These are phyloP conservation scores for Alternaria sp. DNA, from an alignment of 2,329 filamentous ascomycete species.

Conservation along the genomic window DNA sequence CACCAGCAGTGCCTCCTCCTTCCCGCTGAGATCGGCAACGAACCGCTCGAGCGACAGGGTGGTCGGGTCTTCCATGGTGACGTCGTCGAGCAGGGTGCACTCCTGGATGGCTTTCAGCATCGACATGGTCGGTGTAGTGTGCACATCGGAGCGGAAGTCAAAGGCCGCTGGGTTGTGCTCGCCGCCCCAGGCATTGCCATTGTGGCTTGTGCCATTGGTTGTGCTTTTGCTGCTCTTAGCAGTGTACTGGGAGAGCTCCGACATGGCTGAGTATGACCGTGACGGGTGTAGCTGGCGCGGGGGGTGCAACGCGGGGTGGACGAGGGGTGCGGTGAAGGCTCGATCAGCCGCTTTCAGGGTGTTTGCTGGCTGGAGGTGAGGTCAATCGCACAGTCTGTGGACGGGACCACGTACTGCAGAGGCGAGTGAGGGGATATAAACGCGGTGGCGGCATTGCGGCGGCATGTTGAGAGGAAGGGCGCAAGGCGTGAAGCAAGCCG, in stretches of 20 bases:
- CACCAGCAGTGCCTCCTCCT: constrained; percentile 80
- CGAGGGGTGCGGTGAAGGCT: not conserved
- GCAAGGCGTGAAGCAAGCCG: constrained; percentile 18
- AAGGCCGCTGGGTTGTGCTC: constrained; percentile 61
- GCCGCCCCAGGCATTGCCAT: constrained; percentile 45
- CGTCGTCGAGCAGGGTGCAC: constrained; percentile 81
- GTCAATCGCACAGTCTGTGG: constrained; percentile 33
- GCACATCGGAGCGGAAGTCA: constrained; percentile 58
- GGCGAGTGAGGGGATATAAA: constrained; percentile 21
- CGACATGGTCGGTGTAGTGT: constrained; percentile 55
- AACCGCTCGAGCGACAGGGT: constrained; percentile 78
- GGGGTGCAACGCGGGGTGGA: constrained; percentile 14
- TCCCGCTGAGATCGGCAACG: constrained; percentile 74
- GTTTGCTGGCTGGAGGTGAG: constrained; percentile 34
- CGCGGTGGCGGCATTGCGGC: constrained; percentile 34
- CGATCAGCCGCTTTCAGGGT: constrained; percentile 9
- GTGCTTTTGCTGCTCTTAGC: constrained; percentile 34
- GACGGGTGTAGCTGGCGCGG: constrained; percentile 23
- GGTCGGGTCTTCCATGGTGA: constrained; percentile 79
- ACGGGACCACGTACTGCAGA: constrained; percentile 40
- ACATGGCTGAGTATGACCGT: constrained; percentile 31
- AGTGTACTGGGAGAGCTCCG: constrained; percentile 38
- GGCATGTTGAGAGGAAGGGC: constrained; percentile 1
- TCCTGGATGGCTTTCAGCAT: constrained; percentile 83
- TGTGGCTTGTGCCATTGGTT: constrained; percentile 17